A percentile compares a stretch with the other conserved stretches of the same genome.
These are phyloP conservation scores for Aspergillus conjunctus DNA, from an alignment of 495 filamentous ascomycete genomes.

Conservation along the genomic window DNA sequence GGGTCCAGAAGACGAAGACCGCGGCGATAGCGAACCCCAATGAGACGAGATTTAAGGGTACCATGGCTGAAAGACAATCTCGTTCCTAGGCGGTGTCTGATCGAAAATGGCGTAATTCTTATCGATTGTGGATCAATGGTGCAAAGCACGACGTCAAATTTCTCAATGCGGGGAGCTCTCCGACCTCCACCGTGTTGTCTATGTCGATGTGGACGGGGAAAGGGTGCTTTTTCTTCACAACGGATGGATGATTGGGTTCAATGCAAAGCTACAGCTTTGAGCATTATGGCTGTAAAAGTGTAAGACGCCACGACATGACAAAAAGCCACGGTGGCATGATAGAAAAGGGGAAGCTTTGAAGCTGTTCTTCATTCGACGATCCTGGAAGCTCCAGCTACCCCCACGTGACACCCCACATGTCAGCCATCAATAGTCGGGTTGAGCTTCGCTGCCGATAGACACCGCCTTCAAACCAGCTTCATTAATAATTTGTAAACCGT, in stretches of 20 bases:
- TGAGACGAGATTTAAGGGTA: slow-evolving; percentile 28
- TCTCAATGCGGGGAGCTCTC: slow-evolving; percentile 11
- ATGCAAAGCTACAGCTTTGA: background rate
- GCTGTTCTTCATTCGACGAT: slow-evolving; percentile 16
- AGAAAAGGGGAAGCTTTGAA: slow-evolving; percentile 14
- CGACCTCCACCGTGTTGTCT: slow-evolving; percentile 8
- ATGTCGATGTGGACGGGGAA: background rate
- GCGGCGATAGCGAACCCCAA: slow-evolving; percentile 38
- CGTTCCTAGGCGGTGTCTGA: background rate
- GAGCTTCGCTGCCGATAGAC: slow-evolving; percentile 18
- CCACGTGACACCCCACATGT: slow-evolving; percentile 1
- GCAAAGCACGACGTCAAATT: background rate
- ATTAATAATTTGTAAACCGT: background rate
- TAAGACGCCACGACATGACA: background rate
- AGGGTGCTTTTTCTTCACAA: background rate
- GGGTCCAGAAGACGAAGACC: slow-evolving; percentile 49
- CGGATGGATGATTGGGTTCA: background rate
- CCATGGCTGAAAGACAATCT: slow-evolving; percentile 13
- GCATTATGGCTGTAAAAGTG: background rate
- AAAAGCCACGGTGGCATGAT: slow-evolving; percentile 23
- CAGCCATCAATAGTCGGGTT: background rate
- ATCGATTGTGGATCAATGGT: slow-evolving; percentile 14
- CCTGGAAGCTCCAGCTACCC: background rate
- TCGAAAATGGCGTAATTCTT: slow-evolving; percentile 1
- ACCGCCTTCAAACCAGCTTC: slow-evolving; percentile 30